A percentile compares a stretch with the other conserved stretches of the same genome.
Evolutionary conservation across 495 filamentous ascomycete genomes (phyloP).

Genomic region (Bacidia gigantensis): DNA sequence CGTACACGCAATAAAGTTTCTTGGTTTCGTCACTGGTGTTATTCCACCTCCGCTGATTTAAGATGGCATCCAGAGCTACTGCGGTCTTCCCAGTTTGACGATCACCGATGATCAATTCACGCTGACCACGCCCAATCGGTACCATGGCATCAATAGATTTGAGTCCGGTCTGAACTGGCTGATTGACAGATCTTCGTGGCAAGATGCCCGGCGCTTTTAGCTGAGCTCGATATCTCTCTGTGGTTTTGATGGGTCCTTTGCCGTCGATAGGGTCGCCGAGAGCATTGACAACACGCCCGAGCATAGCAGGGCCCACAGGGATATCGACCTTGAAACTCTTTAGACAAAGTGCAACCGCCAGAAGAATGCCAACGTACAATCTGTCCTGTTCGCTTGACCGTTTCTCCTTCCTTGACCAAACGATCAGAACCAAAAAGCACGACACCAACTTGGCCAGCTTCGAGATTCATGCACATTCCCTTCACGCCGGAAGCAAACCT

Average conservation of each 20-base stretch:
- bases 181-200: constrained; percentile 88
- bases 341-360: too few species aligned
- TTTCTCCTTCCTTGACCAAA: constrained; percentile 98
- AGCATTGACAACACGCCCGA: constrained; percentile 96
- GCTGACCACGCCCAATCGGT: constrained; percentile 97
- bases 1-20: constrained; percentile 99
- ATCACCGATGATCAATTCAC: constrained; percentile 99
- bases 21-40: constrained; percentile 69
- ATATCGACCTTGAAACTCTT: constrained; percentile 74
- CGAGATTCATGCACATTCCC: constrained; percentile 99
- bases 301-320: constrained; percentile 79
- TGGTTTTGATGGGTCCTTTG: constrained; percentile 90
- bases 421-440: constrained; percentile 99
- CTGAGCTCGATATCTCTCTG: constrained; percentile 89
- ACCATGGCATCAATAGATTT: constrained; percentile 99
- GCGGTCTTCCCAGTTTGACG: constrained; percentile 99
- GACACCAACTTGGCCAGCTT: constrained; percentile 99
- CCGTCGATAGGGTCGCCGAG: constrained; percentile 98
- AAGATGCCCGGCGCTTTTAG: constrained; percentile 98
- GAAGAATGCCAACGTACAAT: constrained; percentile 54
- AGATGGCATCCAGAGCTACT: constrained; percentile 93
- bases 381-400: constrained; percentile 97
- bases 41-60: constrained; percentile 99
- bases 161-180: constrained; percentile 97
- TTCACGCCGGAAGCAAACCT: constrained; percentile 99